Base-by-base conservation (phyloP, 2,329 filamentous ascomycete genomes). In the Onygena corvina region DNA sequence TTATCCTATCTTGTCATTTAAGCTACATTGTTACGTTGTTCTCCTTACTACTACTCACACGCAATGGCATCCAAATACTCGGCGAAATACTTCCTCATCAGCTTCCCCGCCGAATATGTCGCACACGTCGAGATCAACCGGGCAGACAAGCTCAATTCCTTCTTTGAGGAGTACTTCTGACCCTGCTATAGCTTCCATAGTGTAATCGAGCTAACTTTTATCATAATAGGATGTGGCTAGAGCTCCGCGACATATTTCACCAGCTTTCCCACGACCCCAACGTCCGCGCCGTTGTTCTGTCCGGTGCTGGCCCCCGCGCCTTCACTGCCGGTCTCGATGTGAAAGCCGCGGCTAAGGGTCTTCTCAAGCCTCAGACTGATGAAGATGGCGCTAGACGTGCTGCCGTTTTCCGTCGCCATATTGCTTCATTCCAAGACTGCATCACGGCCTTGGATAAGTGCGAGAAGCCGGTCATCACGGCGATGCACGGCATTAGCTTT, bases 91-190 rank as follows among this genome's bases (percentile, higher is more conserved):
- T 88, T 87, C 75, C 79, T 80, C 56, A 73, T 93, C 57, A 79
- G 76, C n/a, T 80, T 80, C 35, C 86, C 88, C 0, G 61, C 70
- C 31, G 75, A 82, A 60, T 80, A 80, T 70, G 82, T 95, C 45
- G 85, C 82, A n/a, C 86, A 94, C 64, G 84, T 96, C 52, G 83
- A 95, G 68, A 94, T 94, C 69, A 89, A 93, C 71, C 79, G 89
- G 1, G 80, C 89, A 1, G 67, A 79, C 56, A 94, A 94, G 71
- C 72, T 95, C 64, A 96, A 96, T 66, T 81, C 89, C 55, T 95
- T 94, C 66, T 76, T 80, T 56, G 80, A 86, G 64, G 71, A 68
- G 76, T 79, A 65, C 57, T 67, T 23, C 20, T 18, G 2, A 11
- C 31, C 16, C 27, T 21, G 16, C 18, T 11, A 23, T 8, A 6